These are phyloP conservation scores for Boeremia exigua DNA, from an alignment of 2,329 filamentous ascomycete species.

Conservation along the genomic window DNA sequence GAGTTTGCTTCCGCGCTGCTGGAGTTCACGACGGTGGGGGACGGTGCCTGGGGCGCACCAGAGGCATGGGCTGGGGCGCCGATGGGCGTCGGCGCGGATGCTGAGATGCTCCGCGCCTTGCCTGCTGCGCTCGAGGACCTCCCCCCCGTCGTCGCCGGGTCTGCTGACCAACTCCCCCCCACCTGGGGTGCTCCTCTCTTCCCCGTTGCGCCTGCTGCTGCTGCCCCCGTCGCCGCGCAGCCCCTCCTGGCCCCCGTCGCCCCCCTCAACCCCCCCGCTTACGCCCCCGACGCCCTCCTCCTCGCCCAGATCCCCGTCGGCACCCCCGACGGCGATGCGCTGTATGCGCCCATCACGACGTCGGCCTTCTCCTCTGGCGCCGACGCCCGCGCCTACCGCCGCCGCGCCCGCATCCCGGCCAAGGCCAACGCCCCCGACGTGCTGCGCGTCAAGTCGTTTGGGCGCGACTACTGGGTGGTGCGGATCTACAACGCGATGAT, in stretches of 20 bases:
- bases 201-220: too few species aligned
- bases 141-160: too few species aligned
- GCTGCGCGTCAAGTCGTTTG: constrained; percentile 27
- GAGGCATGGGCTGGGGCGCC: too few species aligned
- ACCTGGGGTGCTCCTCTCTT: too few species aligned
- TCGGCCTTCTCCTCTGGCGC: constrained; percentile 26
- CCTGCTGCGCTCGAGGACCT: too few species aligned
- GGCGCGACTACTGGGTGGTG: constrained; percentile 41
- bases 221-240: not conserved
- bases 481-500: constrained; percentile 41
- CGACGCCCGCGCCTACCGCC: constrained; percentile 27
- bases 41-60: not conserved
- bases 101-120: too few species aligned
- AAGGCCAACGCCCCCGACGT: constrained; percentile 26
- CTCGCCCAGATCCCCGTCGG: constrained; percentile 1
- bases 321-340: not conserved
- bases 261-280: not conserved
- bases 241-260: not conserved
- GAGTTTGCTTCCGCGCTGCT: not conserved
- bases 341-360: constrained; percentile 22
- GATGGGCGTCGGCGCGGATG: too few species aligned
- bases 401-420: constrained; percentile 16
- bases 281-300: not conserved
- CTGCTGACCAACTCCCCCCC: too few species aligned
- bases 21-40: not conserved